Conservation (phyloP, 192 early-diverging fungal species). For the Backusella morwellensis region DNA sequence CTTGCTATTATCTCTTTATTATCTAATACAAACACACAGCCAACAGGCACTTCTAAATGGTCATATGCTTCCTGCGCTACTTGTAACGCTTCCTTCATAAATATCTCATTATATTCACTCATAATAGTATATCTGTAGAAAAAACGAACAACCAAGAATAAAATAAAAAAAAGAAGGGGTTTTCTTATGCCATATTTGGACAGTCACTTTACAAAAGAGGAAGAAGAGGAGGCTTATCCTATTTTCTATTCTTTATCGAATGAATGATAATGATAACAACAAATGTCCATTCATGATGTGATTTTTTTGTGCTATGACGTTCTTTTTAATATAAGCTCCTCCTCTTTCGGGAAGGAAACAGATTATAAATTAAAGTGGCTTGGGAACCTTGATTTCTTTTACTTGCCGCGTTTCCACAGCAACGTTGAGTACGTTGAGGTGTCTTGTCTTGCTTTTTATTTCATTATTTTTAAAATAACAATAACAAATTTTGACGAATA, state of each 20-base stretch:
- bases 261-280: not conserved
- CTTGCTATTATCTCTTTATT: slow-evolving; percentile 63
- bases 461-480: not conserved
- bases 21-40: slow-evolving; percentile 86
- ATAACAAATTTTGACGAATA: no score
- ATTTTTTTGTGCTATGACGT: not conserved
- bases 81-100: slow-evolving; percentile 30
- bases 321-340: not conserved
- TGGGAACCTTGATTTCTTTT: not conserved
- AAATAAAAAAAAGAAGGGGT: not conserved
- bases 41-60: slow-evolving; percentile 90
- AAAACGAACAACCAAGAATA: not conserved
- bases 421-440: not conserved
- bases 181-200: not conserved
- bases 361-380: not conserved
- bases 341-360: not conserved
- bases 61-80: slow-evolving; percentile 82
- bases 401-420: not conserved
- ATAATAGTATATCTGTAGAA: not conserved
- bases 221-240: not conserved
- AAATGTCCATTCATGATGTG: not conserved
- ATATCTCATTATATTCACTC: slow-evolving; percentile 24
- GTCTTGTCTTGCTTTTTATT: not conserved
- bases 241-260: not conserved
- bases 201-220: not conserved